Base-by-base conservation (phyloP, 2,329 filamentous ascomycete species). In the Fusarium tuaranense region DNA sequence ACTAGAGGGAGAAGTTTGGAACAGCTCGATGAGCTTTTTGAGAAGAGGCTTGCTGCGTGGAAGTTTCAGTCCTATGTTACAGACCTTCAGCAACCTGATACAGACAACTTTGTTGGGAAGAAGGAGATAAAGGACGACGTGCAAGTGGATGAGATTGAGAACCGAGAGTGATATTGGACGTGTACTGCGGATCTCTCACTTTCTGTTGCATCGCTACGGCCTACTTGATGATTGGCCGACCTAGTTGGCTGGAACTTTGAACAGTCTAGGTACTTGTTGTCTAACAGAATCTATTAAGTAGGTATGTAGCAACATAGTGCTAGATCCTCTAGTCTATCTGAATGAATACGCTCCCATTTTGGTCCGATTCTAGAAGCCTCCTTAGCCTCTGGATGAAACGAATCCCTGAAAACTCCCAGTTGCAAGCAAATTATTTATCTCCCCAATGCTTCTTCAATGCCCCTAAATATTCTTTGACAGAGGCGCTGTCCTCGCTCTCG, bases 401-500 rank as follows among this genome's bases (percentile, higher is more conserved):
- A 51, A n/a, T n/a, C 9, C 46, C 46, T n/a, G 16, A 13, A 12
- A 30, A 53, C 48, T 32, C 48, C 48, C 1, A 1, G 20, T 32
- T 13, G 27, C 27, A 13, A 53, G 48, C 10, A 14, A 7, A 32
- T 53, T 4, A 53, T 14, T 22, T 62, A 1, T 75, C 65, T 3
- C 55, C 41, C 72, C 69, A 75, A 7, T 70, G 51, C n/a, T 46
- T 57, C 48, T 76, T 75, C 1, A 75, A 64, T 0, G 63, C 65
- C 3, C 76, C 73, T 2, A 78, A 32, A n/a, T 74, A 76, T 8
- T 79, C 77, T 6, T 74, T 78, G 3, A 78, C 66, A 0, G 74
- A 68, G 3, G 75, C 63, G 2, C 74, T 78, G 5, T 77, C 75
- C 14, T 76, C 76, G 0, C 38, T 75, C 38, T 78, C 77, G 0